phyloP scores from a whole-genome alignment of 768 basidiomycete genomes.

The Mycena vulgaris region DNA sequence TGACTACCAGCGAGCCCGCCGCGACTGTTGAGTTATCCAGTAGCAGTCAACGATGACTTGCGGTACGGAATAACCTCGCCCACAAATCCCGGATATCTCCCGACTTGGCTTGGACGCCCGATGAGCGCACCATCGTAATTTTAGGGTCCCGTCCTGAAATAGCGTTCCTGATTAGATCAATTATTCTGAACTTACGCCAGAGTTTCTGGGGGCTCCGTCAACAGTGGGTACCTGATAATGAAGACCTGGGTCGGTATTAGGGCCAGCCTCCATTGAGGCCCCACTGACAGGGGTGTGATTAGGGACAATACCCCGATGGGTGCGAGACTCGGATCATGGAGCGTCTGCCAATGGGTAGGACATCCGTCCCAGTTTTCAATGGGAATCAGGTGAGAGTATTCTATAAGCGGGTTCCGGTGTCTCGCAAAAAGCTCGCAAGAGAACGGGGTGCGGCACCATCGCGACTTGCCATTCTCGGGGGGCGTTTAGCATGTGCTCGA shows the following conservation, averaged over 20 bases:
- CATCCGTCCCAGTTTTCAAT: background rate
- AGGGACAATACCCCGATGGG: background rate
- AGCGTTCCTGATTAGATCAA: background rate
- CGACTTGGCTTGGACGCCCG: background rate
- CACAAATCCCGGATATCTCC: constrained; percentile 20
- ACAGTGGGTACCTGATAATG: background rate
- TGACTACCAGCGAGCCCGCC: background rate
- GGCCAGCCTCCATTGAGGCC: too few relatives aligned
- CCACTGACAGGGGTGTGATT: too few relatives aligned
- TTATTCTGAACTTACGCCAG: background rate
- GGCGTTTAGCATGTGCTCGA: too few relatives aligned
- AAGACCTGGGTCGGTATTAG: background rate
- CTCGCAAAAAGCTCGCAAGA: constrained; percentile 25
- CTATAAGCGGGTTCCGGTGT: background rate
- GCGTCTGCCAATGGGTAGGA: background rate
- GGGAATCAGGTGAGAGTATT: background rate
- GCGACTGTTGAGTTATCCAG: background rate
- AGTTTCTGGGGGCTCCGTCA: background rate
- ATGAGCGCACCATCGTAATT: background rate
- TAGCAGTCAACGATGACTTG: background rate
- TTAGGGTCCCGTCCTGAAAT: background rate
- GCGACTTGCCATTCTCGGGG: too few relatives aligned
- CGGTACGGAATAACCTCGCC: constrained; percentile 22
- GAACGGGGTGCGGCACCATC: background rate
- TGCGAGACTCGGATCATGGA: constrained; percentile 1